Evolutionary conservation across 805 yeast genomes (phyloP).

Genomic region (Cyberlindnera suaveolens): DNA sequence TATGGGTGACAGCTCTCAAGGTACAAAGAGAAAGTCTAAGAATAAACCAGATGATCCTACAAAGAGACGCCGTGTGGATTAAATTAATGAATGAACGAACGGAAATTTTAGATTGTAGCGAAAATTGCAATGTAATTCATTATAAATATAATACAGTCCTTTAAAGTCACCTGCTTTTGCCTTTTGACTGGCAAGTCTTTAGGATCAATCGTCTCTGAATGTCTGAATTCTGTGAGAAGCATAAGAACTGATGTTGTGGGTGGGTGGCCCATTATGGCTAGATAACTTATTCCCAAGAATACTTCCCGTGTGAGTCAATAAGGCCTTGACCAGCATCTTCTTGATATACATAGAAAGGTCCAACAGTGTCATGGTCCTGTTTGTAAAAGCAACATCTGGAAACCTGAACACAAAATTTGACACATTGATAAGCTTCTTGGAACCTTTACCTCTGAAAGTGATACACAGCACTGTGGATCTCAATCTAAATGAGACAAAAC

Average conservation of each 20-base stretch:
- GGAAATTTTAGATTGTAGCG: not conserved
- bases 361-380: conserved; percentile 65
- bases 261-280: conserved; percentile 24
- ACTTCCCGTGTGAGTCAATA: conserved; percentile 65
- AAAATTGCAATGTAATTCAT: not conserved
- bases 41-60: conserved; percentile 24
- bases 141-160: not conserved
- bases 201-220: conserved; percentile 10
- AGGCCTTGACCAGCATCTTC: conserved; percentile 52
- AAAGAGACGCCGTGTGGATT: conserved; percentile 25
- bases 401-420: conserved; percentile 62
- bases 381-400: conserved; percentile 53
- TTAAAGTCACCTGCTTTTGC: not conserved
- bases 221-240: conserved; percentile 19
- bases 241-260: conserved; percentile 19
- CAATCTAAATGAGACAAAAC: conserved; percentile 53
- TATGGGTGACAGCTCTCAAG: conserved; percentile 33
- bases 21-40: conserved; percentile 34
- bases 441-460: conserved; percentile 73
- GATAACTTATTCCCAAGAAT: conserved; percentile 71
- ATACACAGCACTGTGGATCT: conserved; percentile 50
- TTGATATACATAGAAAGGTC: conserved; percentile 62
- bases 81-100: not conserved
- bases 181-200: not conserved
- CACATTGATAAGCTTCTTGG: conserved; percentile 65